Evolutionary conservation across 768 basidiomycete genomes (phyloP), one percentile per base, ranked within the genome.

Genomic region (Pisolithus microcarpus): DNA sequence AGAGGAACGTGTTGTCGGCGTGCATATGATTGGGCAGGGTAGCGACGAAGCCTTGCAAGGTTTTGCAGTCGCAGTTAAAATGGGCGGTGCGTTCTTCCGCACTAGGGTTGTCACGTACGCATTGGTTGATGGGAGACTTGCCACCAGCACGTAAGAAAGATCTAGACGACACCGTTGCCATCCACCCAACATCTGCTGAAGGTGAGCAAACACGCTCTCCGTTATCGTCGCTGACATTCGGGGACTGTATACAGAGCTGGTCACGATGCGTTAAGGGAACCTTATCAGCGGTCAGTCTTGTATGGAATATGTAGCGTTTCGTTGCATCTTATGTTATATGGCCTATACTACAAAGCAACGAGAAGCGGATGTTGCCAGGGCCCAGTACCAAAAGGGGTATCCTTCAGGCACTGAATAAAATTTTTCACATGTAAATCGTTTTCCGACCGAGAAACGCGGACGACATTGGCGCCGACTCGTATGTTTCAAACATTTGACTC

Each of bases 1-100:
- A 13, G 92, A 97, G 60, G 93, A 98, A 68, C 88, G 87, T 61
- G 86, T 99, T 38, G 91, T 98, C n/a, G 96, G 96, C 10, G 72
- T 97, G 42, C 96, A 98, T 70, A 81, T 97, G 56, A 82, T 98
- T 51, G 96, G 96, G 7, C 62, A 76, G 54, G 96, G 96, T 39
- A 88, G 86, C 61, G 96, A 99, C 64, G 96, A 99, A 70, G 80
- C 87, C 58, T 70, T 94, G 71, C 96, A 99, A 76, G 95, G 95
- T 56, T 97, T 96, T 68, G 90, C 74, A 2, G 91, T 98, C n/a
- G 96, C 96, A 11, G 75, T 99, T 59, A 98, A 97, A 75, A 95
- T 98, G 95, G 88, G 88, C 19, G 78, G 75, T 79, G 59, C 10
- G 75, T 46, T 31, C 19, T n/a, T 30, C 36, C 44, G 13, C 40